These are phyloP conservation scores for Penicillium digitatum DNA, from an alignment of 2,329 filamentous ascomycete species.

Conservation along the genomic window DNA sequence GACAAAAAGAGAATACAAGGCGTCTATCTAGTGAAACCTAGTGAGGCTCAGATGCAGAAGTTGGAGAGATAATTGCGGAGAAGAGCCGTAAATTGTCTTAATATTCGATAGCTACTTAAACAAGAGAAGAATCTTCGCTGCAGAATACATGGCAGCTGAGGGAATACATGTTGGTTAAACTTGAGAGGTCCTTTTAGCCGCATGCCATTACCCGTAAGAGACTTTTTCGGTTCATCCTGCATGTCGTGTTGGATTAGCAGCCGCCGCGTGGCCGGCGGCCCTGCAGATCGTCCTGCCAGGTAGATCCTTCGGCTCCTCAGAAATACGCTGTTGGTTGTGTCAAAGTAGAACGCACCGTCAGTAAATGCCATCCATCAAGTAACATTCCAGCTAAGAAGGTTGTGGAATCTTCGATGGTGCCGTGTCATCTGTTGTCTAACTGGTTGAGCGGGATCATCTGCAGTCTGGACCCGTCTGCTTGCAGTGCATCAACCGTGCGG, in stretches of 20 bases:
- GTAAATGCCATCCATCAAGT: constrained; percentile 35
- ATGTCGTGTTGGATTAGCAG: neutral
- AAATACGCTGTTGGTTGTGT: neutral
- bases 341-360: neutral
- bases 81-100: neutral
- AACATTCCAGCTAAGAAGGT: too few species aligned
- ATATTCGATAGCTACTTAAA: neutral
- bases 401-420: constrained; percentile 30
- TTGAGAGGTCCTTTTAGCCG: neutral
- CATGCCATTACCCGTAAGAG: neutral
- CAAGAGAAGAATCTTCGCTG: neutral
- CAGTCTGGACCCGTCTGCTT: constrained; percentile 20
- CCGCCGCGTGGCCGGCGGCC: neutral
- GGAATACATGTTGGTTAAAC: neutral
- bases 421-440: neutral
- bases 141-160: neutral
- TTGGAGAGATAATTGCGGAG: neutral
- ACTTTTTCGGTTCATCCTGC: neutral
- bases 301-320: too few species aligned
- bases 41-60: neutral
- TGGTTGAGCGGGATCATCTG: neutral
- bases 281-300: neutral
- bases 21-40: neutral
- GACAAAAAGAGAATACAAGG: too few species aligned
- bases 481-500: constrained; percentile 38